Conservation (phyloP, 164 flowering plant genomes). For the Sedum album region DNA sequence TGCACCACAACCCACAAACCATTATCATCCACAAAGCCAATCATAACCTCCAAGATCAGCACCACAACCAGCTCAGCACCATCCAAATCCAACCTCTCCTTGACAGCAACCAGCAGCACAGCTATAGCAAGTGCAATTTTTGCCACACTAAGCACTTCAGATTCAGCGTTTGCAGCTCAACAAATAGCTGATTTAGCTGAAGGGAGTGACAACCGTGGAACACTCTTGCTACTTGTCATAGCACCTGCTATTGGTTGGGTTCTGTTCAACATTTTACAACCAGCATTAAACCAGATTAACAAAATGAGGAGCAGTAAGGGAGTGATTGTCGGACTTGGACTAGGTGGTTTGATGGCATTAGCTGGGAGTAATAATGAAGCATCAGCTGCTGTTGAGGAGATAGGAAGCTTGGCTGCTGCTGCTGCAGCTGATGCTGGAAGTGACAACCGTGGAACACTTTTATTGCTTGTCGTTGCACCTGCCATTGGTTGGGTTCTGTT, state of each 20-base stretch:
- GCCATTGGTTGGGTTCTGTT: conserved; percentile 81
- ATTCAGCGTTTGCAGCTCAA: conserved; percentile 76
- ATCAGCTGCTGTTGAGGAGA: background rate
- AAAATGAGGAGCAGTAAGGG: conserved; percentile 44
- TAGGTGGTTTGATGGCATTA: background rate
- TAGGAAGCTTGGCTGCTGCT: conserved; percentile 1
- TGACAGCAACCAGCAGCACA: conserved; percentile 18
- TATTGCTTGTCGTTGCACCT: conserved; percentile 65
- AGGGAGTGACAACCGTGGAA: conserved; percentile 30
- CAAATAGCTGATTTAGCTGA: conserved; percentile 29
- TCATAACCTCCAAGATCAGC: background rate
- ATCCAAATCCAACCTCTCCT: background rate
- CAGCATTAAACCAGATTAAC: conserved; percentile 88
- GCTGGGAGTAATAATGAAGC: background rate
- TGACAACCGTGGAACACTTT: conserved; percentile 79
- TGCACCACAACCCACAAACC: background rate
- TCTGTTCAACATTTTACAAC: conserved; percentile 68
- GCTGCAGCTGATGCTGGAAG: conserved; percentile 13
- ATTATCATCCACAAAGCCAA: background rate
- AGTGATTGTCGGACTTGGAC: background rate
- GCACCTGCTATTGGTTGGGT: conserved; percentile 71
- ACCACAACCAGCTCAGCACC: background rate
- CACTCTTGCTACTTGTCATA: conserved; percentile 49
- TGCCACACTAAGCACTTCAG: conserved; percentile 42
- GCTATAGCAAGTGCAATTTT: conserved; percentile 63